Base-by-base conservation (phyloP, 2,329 filamentous ascomycete species). In the Exophiala alcalophila region DNA sequence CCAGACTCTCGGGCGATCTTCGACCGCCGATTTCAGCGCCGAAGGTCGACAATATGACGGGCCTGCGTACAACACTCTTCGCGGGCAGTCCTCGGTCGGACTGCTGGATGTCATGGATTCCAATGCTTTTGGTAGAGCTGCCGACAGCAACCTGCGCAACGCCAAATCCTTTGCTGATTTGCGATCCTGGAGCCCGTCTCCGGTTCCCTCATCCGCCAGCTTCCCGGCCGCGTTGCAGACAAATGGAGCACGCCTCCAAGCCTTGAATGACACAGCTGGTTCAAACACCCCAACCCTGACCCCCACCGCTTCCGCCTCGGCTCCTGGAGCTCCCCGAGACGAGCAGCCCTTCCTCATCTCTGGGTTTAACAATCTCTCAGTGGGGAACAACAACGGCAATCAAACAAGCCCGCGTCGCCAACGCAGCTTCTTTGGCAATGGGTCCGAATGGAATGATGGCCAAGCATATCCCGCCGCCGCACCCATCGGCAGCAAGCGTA, bases 101-200 rank as follows among this genome's bases (percentile, higher is more conserved):
- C 89, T 90, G n/a, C 73, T 97, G 25, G 86, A 90, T 61, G 81
- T 92, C 44, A 81, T 90, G n/a, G 87, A 87, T 25, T 87, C 28
- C 59, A 86, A 78, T 12, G 76, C 76, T 35, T 72, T 82, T 46
- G 81, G 82, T 21, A 79, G 85, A 33, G 84, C 74, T 15, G 48
- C 49, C 11, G 53, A 43, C 78, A 87, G 61, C 91, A 55, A 91
- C 59, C 78, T 98, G 24, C 84, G 92, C 29, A 87, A 87, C 19
- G 92, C 91, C 50, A 97, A 97, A 72, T 97, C 91, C 36, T 96
- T 96, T 63, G 92, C 91, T 24, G 92, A 98, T 62, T 71, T 98
- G 52, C 85, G 91, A 53, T 94, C 90, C 1, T 95, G 94, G 68
- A 96, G 90, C 11, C 91, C 91, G 8, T 97, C 91, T 56, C 91